A percentile compares a stretch with the other conserved stretches of the same genome.
phyloP scores from a whole-genome alignment of 352 stramenopile species.

The Thraustochytrium sp. region DNA sequence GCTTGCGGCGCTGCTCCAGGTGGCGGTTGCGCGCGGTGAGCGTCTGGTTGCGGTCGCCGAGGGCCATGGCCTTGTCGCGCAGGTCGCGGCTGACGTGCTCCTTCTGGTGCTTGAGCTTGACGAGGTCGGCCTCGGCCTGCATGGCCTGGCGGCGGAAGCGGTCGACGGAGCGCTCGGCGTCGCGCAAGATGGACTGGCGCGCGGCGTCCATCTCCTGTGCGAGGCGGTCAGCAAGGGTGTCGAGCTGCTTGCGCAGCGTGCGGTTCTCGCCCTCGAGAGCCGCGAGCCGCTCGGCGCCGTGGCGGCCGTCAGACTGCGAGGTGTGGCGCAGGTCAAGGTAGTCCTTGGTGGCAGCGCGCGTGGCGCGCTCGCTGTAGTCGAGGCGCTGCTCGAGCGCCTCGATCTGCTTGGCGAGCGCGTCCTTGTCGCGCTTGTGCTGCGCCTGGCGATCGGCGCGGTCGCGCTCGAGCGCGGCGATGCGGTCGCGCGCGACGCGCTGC shows the following conservation, averaged over 20 bases:
- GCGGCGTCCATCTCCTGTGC: neutral
- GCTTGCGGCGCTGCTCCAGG: constrained; percentile 8
- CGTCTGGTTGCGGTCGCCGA: neutral
- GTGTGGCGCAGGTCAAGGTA: constrained; percentile 22
- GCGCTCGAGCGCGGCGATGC: neutral
- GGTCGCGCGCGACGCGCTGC: neutral
- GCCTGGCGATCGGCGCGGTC: constrained; percentile 21
- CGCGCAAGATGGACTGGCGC: neutral
- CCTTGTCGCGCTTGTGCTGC: neutral
- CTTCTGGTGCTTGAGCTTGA: constrained; percentile 29
- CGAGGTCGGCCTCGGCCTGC: neutral
- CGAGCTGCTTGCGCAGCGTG: neutral
- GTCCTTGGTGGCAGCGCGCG: constrained; percentile 11
- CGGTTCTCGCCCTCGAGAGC: neutral
- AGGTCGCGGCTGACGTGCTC: neutral
- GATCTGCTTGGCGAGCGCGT: neutral
- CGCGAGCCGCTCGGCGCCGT: neutral
- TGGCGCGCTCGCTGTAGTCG: neutral
- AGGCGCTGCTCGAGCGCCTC: constrained; percentile 15
- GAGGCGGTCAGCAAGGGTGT: constrained; percentile 12
- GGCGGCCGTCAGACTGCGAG: neutral
- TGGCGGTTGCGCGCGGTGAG: neutral
- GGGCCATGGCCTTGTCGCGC: neutral
- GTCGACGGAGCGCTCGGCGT: neutral
- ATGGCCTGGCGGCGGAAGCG: constrained; percentile 31